Conservation (phyloP, 306 rosid species). For the Ochetophila trinervis region DNA sequence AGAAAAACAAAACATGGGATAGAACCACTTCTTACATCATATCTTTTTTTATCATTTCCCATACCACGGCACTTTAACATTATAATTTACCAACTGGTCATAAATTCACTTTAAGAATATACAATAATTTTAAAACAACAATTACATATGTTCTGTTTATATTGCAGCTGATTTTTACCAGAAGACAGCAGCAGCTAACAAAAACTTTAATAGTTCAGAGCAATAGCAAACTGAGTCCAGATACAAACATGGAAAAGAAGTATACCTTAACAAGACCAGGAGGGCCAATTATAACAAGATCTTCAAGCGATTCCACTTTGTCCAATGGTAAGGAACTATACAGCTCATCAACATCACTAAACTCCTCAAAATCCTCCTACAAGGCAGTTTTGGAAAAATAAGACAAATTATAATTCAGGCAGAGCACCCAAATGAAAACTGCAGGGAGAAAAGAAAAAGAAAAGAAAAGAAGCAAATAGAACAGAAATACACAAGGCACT, state of each 20-base stretch:
- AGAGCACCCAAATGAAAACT: not conserved
- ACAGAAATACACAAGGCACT: not conserved
- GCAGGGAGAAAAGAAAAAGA: not conserved
- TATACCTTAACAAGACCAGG: constrained; percentile 81
- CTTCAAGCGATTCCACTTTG: constrained; percentile 94
- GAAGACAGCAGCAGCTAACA: not conserved
- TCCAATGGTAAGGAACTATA: constrained; percentile 79
- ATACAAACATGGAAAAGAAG: not conserved
- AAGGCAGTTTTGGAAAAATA: constrained; percentile 7
- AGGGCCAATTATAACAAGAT: constrained; percentile 68
- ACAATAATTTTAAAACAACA: no score
- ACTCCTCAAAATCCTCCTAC: constrained; percentile 91
- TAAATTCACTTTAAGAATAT: no score
- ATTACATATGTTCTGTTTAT: no score
- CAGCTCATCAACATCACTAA: constrained; percentile 85
- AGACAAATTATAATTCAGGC: constrained; percentile 5
- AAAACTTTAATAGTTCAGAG: not conserved
- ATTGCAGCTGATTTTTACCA: no score
- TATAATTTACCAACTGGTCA: no score
- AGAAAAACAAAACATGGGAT: no score
- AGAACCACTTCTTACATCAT: no score
- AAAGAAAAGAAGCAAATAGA: not conserved
- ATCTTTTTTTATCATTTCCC: no score
- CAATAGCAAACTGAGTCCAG: constrained; percentile 4
- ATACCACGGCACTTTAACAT: no score